A percentile compares a stretch with the other conserved stretches of the same genome.
Evolutionary conservation across 768 basidiomycete genomes (phyloP).

Genomic region (Suillus cothurnatus): DNA sequence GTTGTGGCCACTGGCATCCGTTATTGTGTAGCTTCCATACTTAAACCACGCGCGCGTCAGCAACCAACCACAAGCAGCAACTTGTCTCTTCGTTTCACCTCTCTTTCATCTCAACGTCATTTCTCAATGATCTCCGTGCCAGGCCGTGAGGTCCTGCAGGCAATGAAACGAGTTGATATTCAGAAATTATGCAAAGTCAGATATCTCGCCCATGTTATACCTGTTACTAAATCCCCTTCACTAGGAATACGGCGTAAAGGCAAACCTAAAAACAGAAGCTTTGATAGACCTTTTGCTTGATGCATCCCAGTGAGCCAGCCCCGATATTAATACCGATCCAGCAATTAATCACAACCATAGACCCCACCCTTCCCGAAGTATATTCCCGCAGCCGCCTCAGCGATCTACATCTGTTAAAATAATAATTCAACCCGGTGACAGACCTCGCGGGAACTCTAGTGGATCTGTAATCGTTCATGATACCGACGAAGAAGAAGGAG

Average conservation of each 20-base stretch:
- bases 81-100: slow-evolving; percentile 15
- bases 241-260: slow-evolving; percentile 79
- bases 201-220: slow-evolving; percentile 4
- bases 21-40: slow-evolving; percentile 44
- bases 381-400: slow-evolving; percentile 21
- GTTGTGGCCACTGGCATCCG: slow-evolving; percentile 53
- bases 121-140: slow-evolving; percentile 43
- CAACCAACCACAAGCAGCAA: slow-evolving; percentile 11
- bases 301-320: slow-evolving; percentile 41
- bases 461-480: slow-evolving; percentile 41
- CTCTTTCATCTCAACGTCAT: slow-evolving; percentile 8
- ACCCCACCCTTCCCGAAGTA: slow-evolving; percentile 26
- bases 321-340: slow-evolving; percentile 36
- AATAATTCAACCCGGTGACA: slow-evolving; percentile 28
- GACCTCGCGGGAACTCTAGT: slow-evolving; percentile 34
- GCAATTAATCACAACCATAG: slow-evolving; percentile 36
- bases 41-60: slow-evolving; percentile 39
- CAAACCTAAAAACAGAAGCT: slow-evolving; percentile 80
- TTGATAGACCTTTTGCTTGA: slow-evolving; percentile 75
- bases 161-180: slow-evolving; percentile 52
- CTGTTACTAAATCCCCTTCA: slow-evolving; percentile 22
- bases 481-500: slow-evolving; percentile 48
- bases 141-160: slow-evolving; percentile 48
- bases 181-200: slow-evolving; percentile 68
- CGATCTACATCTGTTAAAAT: slow-evolving; percentile 37